Evolutionary conservation across 2,329 filamentous ascomycete species (phyloP).

Genomic region (Pseudogymnoascus destructans): DNA sequence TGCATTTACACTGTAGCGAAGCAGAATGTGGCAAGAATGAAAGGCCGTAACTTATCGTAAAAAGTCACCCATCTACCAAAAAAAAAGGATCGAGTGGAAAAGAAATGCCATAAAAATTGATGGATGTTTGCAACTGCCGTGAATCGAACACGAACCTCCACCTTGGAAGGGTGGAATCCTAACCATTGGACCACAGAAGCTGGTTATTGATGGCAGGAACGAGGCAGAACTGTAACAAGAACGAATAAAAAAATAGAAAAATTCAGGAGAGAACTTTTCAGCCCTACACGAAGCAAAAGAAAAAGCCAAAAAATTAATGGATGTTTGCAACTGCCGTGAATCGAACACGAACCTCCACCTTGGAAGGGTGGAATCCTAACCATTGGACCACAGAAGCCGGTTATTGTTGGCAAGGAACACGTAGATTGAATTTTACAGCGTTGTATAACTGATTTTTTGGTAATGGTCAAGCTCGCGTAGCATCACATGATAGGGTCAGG

Average conservation of each 20-base stretch:
- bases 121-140: constrained; percentile 11
- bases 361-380: constrained; percentile 20
- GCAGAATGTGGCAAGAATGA: not conserved
- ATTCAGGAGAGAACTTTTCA: no score
- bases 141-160: constrained; percentile 22
- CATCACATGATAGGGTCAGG: no score
- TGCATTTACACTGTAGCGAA: not conserved
- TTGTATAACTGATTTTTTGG: not conserved
- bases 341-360: constrained; percentile 22
- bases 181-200: constrained; percentile 14
- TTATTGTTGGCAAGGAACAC: not conserved
- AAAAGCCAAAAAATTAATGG: constrained; percentile 9
- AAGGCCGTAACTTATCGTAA: not conserved
- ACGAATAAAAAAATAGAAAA: no score
- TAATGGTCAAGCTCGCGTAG: no score
- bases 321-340: constrained; percentile 15
- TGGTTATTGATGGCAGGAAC: no score
- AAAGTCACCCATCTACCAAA: not conserved
- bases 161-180: constrained; percentile 21
- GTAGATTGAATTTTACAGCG: not conserved
- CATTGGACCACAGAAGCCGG: constrained; percentile 12
- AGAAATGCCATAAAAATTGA: not conserved
- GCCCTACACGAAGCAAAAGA: not conserved
- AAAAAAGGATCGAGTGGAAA: not conserved
- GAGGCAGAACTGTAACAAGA: no score